A percentile compares a stretch with the other conserved stretches of the same genome.
Evolutionary conservation across 345 rosid species (phyloP).

Genomic region (Eucalyptus coolabah): DNA sequence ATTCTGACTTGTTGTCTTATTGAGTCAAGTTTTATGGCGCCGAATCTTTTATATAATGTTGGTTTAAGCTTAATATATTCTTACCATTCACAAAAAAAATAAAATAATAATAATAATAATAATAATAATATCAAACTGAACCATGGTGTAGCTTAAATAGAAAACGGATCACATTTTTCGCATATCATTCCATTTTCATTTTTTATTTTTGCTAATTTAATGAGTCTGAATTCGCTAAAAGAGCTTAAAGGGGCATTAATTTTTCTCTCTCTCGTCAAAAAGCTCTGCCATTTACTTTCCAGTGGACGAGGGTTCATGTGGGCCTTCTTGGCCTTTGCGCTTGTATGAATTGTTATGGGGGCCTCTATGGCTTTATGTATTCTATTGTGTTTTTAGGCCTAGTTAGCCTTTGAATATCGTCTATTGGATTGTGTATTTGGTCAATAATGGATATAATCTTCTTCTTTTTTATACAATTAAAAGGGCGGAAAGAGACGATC

Average conservation of each 20-base stretch:
- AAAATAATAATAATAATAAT: no score
- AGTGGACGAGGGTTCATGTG: not conserved
- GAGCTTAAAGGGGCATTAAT: not conserved
- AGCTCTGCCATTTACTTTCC: not conserved
- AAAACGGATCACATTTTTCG: no score
- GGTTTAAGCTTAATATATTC: no score
- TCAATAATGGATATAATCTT: not conserved
- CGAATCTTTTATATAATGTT: no score
- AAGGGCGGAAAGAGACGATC: not conserved
- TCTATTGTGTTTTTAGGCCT: not conserved
- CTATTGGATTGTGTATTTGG: not conserved
- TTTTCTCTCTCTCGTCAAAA: not conserved
- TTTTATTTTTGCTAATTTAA: not conserved
- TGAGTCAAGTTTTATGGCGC: no score
- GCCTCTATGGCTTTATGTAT: not conserved
- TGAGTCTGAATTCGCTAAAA: not conserved
- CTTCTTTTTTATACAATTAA: not conserved
- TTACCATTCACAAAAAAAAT: no score
- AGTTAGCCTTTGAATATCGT: not conserved
- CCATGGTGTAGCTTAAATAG: not conserved
- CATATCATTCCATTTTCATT: not conserved
- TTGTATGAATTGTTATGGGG: not conserved
- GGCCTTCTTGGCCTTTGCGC: not conserved
- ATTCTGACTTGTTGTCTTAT: no score
- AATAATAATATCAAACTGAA: not conserved